Percentiles rank a stretch among this genome's conserved stretches.
phyloP scores from a whole-genome alignment of 768 basidiomycete species.

The Rhizopogon vesiculosus region DNA sequence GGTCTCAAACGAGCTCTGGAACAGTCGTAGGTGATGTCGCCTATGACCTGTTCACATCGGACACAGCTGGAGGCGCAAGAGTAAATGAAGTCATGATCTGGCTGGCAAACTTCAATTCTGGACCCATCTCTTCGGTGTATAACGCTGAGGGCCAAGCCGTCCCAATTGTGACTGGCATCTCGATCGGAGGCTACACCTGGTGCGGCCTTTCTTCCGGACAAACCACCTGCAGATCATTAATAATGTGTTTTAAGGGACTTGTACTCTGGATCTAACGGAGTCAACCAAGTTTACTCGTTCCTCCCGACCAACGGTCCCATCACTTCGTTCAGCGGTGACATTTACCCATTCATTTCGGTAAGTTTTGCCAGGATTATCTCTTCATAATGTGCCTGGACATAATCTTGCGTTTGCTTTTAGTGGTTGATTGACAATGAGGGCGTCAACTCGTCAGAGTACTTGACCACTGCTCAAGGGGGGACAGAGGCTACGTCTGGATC shows the following conservation, averaged over 20 bases:
- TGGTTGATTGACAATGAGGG: constrained; percentile 44
- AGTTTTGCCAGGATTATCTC: background rate
- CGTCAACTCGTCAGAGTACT: constrained; percentile 48
- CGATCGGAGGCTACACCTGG: constrained; percentile 50
- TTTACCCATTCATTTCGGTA: constrained; percentile 49
- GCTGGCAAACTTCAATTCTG: constrained; percentile 54
- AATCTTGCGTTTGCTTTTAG: constrained; percentile 23
- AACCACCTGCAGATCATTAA: background rate
- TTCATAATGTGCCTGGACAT: background rate
- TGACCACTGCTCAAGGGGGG: constrained; percentile 56
- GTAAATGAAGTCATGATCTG: constrained; percentile 57
- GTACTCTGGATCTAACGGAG: constrained; percentile 48
- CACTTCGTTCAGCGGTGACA: constrained; percentile 48
- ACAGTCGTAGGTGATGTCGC: constrained; percentile 51
- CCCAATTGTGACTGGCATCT: constrained; percentile 37
- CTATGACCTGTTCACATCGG: constrained; percentile 62
- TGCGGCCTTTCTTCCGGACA: constrained; percentile 12
- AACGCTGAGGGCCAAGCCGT: constrained; percentile 39
- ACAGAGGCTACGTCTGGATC: constrained; percentile 59
- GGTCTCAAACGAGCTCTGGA: constrained; percentile 42
- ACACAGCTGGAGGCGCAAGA: constrained; percentile 41
- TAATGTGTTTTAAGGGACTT: constrained; percentile 38
- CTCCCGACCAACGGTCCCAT: constrained; percentile 33
- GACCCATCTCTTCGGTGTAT: constrained; percentile 52
- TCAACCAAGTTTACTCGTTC: constrained; percentile 50